phyloP scores from a whole-genome alignment of 768 basidiomycete species.

The Termitomyces sp. region DNA sequence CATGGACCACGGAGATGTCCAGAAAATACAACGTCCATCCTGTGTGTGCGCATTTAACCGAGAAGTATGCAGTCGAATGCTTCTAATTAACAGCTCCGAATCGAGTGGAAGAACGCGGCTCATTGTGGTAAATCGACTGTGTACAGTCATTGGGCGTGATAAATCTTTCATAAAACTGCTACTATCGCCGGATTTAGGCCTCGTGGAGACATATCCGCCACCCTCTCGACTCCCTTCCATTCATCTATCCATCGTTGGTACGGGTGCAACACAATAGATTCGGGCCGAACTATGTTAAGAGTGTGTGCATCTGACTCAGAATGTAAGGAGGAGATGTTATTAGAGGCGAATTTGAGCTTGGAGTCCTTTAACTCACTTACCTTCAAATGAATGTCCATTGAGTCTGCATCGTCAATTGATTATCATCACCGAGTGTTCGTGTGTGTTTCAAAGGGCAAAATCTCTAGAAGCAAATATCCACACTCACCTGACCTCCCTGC shows the following conservation, averaged over 20 bases:
- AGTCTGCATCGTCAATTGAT: not conserved
- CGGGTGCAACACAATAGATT: not conserved
- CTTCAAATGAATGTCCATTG: not conserved
- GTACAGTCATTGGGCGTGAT: not conserved
- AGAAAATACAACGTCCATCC: not conserved
- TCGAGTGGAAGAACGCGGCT: not conserved
- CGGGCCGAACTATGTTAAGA: not conserved
- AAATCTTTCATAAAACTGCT: not conserved
- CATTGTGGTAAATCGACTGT: not conserved
- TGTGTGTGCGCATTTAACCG: not conserved
- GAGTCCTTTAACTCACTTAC: not conserved
- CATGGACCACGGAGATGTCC: constrained; percentile 9
- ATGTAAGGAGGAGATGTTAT: not conserved
- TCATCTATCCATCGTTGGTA: not conserved
- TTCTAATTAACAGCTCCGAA: not conserved
- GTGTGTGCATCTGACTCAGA: not conserved
- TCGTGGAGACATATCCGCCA: not conserved
- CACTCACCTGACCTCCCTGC: not conserved
- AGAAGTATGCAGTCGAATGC: not conserved
- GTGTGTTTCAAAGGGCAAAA: not conserved
- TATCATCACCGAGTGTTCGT: not conserved
- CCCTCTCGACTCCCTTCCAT: not conserved
- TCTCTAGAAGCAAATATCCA: not conserved
- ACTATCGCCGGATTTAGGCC: not conserved
- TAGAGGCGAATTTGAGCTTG: not conserved